These are phyloP conservation scores for Micromonas pusilla DNA, from an alignment of 139 green algal genomes.

Conservation along the genomic window DNA sequence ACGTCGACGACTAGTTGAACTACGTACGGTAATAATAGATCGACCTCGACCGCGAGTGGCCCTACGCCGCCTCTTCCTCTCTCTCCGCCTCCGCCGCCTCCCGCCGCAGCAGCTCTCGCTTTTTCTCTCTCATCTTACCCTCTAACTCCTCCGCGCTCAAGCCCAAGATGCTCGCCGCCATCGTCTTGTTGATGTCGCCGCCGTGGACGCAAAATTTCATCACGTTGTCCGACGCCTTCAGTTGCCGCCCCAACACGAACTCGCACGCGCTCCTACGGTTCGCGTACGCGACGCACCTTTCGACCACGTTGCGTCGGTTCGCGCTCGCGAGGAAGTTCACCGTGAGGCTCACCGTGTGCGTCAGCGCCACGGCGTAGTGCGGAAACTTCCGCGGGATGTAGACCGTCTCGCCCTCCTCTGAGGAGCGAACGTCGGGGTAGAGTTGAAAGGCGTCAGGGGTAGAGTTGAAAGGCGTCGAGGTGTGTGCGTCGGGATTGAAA, in stretches of 20 bases:
- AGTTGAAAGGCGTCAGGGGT: too few species aligned
- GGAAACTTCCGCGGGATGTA: slow-evolving; percentile 35
- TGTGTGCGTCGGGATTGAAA: too few species aligned
- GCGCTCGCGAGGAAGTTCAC: slow-evolving; percentile 12
- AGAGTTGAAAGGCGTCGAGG: too few species aligned
- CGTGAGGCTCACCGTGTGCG: slow-evolving; percentile 19
- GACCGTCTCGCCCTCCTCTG: slow-evolving; percentile 15
- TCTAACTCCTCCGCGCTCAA: background rate
- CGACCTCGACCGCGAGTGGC: too few species aligned
- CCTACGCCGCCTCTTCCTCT: background rate
- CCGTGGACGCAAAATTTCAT: slow-evolving; percentile 22
- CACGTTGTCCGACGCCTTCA: slow-evolving; percentile 1
- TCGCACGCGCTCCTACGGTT: background rate
- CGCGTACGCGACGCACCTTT: background rate
- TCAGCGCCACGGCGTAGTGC: slow-evolving; percentile 23
- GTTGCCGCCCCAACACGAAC: background rate
- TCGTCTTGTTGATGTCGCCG: background rate
- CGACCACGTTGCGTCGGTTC: slow-evolving; percentile 14
- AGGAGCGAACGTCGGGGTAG: too few species aligned
- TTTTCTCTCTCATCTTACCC: background rate
- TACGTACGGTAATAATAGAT: too few species aligned
- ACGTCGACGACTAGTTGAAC: too few species aligned
- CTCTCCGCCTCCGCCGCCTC: background rate
- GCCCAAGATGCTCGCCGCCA: background rate
- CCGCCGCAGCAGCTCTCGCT: background rate